Evolutionary conservation across 139 green algal species (phyloP).

Genomic region (Picochlorum sp.): DNA sequence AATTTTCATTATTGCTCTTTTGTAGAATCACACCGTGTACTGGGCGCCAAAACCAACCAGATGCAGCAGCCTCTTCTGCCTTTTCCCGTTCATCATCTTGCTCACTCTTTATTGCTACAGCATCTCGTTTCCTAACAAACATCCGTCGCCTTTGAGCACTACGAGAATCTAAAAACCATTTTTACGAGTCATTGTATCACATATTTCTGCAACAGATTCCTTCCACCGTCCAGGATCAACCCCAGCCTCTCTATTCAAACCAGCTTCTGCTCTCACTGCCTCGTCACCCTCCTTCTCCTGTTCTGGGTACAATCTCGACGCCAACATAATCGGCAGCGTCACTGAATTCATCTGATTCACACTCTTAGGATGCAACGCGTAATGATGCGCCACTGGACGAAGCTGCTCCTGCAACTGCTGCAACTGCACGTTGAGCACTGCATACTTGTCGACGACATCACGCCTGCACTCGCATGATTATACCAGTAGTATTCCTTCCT

Average conservation of each 20-base stretch:
- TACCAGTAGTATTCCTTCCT: too few species aligned
- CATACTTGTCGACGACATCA: slow-evolving; percentile 33
- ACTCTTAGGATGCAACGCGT: slow-evolving; percentile 24
- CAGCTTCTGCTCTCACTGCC: slow-evolving; percentile 10
- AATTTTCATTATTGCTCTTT: too few species aligned
- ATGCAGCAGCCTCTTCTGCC: too few species aligned
- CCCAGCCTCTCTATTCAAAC: neutral
- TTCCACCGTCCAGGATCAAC: neutral
- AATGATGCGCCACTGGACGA: slow-evolving; percentile 37
- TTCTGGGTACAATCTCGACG: slow-evolving; percentile 46
- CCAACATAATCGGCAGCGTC: slow-evolving; percentile 48
- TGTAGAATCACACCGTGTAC: too few species aligned
- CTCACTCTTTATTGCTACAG: too few species aligned
- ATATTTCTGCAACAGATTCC: neutral
- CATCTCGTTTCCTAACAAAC: too few species aligned
- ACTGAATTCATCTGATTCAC: slow-evolving; percentile 37
- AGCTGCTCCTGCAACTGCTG: slow-evolving; percentile 32
- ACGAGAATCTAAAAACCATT: too few species aligned
- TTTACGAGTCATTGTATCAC: neutral
- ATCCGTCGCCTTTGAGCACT: too few species aligned
- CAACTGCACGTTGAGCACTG: slow-evolving; percentile 42
- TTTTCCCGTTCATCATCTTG: too few species aligned
- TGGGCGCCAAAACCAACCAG: too few species aligned
- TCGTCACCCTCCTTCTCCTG: slow-evolving; percentile 26
- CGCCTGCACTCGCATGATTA: slow-evolving; percentile 12